A percentile compares a stretch with the other conserved stretches of the same genome.
Conservation (phyloP, 257 asterid genomes). For the Echites panduratus region DNA sequence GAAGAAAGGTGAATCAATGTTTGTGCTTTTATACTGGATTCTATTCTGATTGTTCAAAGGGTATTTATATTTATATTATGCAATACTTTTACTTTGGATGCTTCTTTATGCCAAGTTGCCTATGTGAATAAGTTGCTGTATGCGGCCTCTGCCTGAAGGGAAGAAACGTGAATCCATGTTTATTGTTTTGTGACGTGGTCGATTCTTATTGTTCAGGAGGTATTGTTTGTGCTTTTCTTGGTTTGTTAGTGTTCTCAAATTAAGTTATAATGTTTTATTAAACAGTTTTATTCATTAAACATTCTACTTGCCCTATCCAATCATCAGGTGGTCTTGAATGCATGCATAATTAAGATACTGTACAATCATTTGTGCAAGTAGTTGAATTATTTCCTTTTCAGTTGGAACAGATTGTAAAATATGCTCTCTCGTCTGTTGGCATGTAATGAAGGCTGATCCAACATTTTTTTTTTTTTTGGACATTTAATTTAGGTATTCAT, state of each 20-base stretch:
- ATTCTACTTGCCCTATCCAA: neutral
- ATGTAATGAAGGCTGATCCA: conserved; percentile 15
- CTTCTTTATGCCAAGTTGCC: neutral
- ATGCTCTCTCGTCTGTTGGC: neutral
- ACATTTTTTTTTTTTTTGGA: neutral
- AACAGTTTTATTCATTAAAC: neutral
- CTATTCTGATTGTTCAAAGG: neutral
- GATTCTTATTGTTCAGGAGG: too few relatives aligned
- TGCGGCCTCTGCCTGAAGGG: too few relatives aligned
- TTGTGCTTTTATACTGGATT: neutral
- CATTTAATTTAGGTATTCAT: conserved; percentile 58
- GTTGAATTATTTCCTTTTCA: neutral
- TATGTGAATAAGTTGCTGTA: too few relatives aligned
- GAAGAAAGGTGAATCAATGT: conserved; percentile 62
- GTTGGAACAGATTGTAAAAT: conserved; percentile 1
- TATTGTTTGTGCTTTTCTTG: too few relatives aligned
- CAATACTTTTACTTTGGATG: neutral
- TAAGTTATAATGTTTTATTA: neutral
- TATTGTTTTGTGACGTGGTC: too few relatives aligned
- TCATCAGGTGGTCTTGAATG: neutral
- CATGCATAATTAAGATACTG: neutral
- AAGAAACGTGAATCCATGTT: too few relatives aligned
- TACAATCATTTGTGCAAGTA: neutral
- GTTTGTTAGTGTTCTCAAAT: neutral
- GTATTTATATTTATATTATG: neutral